Evolutionary conservation across 192 early-diverging fungal genomes (phyloP).

Genomic region (Entomortierella parvispora): DNA sequence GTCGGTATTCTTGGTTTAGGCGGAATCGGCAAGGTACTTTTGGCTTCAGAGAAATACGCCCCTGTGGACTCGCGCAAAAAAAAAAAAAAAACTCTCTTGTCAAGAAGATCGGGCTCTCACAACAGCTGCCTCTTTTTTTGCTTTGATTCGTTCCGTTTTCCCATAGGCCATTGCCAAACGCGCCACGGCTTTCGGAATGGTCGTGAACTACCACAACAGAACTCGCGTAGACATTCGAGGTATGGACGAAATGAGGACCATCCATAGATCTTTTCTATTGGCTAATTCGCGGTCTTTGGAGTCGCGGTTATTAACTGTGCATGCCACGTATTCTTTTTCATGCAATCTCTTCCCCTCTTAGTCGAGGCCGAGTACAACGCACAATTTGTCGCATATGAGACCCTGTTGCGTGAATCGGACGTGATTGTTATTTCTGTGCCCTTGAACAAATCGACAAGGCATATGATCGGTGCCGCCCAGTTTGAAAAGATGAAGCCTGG

Average conservation of each 20-base stretch:
- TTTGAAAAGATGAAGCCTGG: slow-evolving; percentile 63
- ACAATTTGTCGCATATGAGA: slow-evolving; percentile 60
- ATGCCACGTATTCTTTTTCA: neutral
- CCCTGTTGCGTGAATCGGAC: slow-evolving; percentile 59
- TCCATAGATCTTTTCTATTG: too few species aligned
- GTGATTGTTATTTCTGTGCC: slow-evolving; percentile 60
- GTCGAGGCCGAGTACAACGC: slow-evolving; percentile 58
- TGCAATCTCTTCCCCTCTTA: slow-evolving; percentile 16
- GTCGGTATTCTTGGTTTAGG: slow-evolving; percentile 63
- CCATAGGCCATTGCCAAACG: slow-evolving; percentile 58
- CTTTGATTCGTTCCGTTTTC: neutral
- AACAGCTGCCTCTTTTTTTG: neutral
- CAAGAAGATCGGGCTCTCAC: neutral
- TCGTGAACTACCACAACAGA: slow-evolving; percentile 62
- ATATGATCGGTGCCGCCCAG: slow-evolving; percentile 53
- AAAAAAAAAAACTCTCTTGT: neutral
- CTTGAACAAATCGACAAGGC: slow-evolving; percentile 50
- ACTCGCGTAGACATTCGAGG: slow-evolving; percentile 50
- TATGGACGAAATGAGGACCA: slow-evolving; percentile 11
- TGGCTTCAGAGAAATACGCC: neutral
- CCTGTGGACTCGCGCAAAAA: neutral
- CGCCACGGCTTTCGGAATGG: slow-evolving; percentile 58
- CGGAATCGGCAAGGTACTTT: slow-evolving; percentile 57
- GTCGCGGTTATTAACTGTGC: neutral
- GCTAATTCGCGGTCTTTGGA: too few species aligned